These are phyloP conservation scores for Heliamphora pulchella DNA, from an alignment of 179 eudicot genomes.

Conservation along the genomic window DNA sequence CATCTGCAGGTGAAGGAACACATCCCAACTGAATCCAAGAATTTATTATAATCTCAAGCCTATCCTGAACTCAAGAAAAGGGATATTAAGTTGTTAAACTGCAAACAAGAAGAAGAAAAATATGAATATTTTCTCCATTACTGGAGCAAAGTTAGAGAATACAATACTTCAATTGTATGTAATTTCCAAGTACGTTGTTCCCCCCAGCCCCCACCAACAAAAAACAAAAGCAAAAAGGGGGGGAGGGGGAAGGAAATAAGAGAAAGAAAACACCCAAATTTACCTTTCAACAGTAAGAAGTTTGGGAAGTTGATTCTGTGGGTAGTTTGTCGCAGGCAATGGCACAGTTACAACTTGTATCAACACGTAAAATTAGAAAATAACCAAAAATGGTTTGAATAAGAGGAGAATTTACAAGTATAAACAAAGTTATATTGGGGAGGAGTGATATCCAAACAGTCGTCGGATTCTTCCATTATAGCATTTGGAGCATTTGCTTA, in stretches of 20 bases:
- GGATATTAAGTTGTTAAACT: not conserved
- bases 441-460: not conserved
- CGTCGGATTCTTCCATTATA: no score
- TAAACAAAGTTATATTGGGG: not conserved
- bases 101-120: not conserved
- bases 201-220: no score
- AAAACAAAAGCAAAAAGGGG: no score
- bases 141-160: not conserved
- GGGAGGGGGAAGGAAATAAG: no score
- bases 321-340: not conserved
- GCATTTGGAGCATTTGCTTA: not conserved
- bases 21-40: conserved; percentile 51
- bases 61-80: conserved; percentile 51
- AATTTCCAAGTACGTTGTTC: not conserved
- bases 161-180: not conserved
- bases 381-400: conserved; percentile 1
- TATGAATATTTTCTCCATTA: not conserved
- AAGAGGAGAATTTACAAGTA: not conserved
- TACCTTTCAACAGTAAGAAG: not conserved
- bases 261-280: no score
- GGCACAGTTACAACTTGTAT: not conserved
- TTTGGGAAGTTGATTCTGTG: not conserved
- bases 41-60: conserved; percentile 81
- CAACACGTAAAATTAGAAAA: not conserved
- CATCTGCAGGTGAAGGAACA: conserved; percentile 91